Evolutionary conservation across 2,329 filamentous ascomycete species (phyloP), one percentile per base, ranked within the genome.

Genomic region (Beauveria sp.): DNA sequence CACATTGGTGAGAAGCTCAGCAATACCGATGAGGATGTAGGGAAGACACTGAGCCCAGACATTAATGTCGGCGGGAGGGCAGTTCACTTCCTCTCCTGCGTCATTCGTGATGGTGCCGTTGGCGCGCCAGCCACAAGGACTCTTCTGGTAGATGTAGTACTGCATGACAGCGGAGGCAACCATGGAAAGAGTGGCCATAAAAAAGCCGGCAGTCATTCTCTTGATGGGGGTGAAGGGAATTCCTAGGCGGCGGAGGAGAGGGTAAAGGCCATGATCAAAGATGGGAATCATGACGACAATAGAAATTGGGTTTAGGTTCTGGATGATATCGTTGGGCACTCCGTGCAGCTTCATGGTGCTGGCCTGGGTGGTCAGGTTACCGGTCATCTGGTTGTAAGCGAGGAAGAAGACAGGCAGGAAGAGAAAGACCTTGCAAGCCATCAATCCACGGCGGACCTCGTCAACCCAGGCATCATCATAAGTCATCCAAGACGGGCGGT

Each of bases 391-490:
- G 74, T 82, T 83, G 72, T 85, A 84, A 31, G 79, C 77, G 61
- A 82, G 74, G 77, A 82, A 85, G 74, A 83, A 85, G 65, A 86
- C 80, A 46, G 88, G 88, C 62, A 87, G 82, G 78, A 88, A 91
- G 64, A 86, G 73, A 73, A 90, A 93, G 40, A 91, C 88, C 65
- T 83, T 80, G 77, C 87, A 90, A 62, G 88, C 87, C 67, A 82
- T 79, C 62, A 89, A 77, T 64, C 88, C 89, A 74, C 89, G 87
- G 58, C 80, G 80, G 54, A 92, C 85, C 70, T 93, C 88, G 70
- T 91, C 89, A 40, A 93, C 89, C 89, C 89, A 93, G 58, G 84
- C 84, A 67, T 93, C 90, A 65, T 93, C 89, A 67, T 91, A 92
- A 0, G 86, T 89, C 87, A 93, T 92, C 88, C 88, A 93, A 0